These are phyloP conservation scores for Leccinum solheimii DNA, from an alignment of 1,284 basidiomycete genomes.

Conservation along the genomic window DNA sequence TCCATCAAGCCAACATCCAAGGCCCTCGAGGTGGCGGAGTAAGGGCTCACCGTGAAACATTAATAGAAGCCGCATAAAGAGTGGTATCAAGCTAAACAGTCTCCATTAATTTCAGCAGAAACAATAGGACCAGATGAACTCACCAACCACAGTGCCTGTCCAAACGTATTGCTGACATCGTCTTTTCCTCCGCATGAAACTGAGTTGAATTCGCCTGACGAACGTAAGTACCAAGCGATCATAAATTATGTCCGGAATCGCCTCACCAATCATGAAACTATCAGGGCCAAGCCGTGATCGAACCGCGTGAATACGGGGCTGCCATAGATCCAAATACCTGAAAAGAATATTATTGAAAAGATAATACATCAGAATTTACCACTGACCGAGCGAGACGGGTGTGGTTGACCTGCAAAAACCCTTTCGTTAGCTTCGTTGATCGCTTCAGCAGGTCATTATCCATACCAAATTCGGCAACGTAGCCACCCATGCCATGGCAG, in stretches of 20 bases:
- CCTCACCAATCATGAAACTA: constrained; percentile 46
- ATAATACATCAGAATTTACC: neutral
- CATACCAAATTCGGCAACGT: constrained; percentile 44
- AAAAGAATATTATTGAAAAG: neutral
- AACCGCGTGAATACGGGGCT: constrained; percentile 48
- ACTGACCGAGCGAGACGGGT: constrained; percentile 47
- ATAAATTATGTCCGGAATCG: neutral
- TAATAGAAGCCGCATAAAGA: constrained; percentile 50
- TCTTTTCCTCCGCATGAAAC: constrained; percentile 51
- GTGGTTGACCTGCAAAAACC: constrained; percentile 44
- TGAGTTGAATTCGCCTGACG: constrained; percentile 51
- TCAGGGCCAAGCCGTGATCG: constrained; percentile 46
- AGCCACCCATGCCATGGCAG: constrained; percentile 42
- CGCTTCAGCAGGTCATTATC: neutral
- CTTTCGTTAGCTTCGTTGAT: neutral
- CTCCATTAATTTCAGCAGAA: neutral
- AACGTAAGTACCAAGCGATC: neutral
- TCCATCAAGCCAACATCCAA: neutral
- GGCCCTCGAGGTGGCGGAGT: constrained; percentile 20
- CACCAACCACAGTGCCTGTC: constrained; percentile 52
- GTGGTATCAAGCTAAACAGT: constrained; percentile 42
- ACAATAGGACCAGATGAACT: constrained; percentile 9
- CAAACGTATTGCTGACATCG: constrained; percentile 52
- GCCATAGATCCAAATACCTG: constrained; percentile 54
- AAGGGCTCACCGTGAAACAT: constrained; percentile 43